Evolutionary conservation across 192 early-diverging fungal genomes (phyloP).

Genomic region (Cetraspora pellucida): DNA sequence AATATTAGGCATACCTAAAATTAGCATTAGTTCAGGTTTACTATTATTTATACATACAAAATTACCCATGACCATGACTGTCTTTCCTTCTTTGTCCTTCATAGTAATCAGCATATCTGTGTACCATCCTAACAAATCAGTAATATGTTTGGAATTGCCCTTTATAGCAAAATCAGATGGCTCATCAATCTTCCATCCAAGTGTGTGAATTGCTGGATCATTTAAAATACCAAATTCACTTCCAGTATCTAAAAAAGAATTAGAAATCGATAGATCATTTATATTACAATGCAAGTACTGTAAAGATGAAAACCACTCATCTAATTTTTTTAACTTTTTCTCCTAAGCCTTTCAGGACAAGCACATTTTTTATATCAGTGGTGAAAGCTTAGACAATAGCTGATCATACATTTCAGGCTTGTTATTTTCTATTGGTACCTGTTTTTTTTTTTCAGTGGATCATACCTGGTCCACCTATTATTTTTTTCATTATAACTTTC

Average conservation of each 20-base stretch:
- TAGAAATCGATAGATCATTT: background rate
- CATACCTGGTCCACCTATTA: background rate
- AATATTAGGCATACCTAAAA: background rate
- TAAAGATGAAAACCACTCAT: too few relatives aligned
- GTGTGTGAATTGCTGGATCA: background rate
- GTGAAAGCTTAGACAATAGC: too few relatives aligned
- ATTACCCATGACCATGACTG: background rate
- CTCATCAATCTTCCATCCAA: background rate
- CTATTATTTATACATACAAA: background rate
- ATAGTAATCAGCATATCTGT: background rate
- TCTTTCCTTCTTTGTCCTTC: background rate
- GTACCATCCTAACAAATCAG: too few relatives aligned
- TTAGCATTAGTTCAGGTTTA: background rate
- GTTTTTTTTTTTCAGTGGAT: slow-evolving; percentile 1
- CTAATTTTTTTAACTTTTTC: background rate
- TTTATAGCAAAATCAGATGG: too few relatives aligned
- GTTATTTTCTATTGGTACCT: background rate
- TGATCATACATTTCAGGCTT: background rate
- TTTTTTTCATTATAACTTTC: background rate
- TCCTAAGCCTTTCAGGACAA: background rate
- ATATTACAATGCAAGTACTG: slow-evolving; percentile 7
- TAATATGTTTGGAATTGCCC: too few relatives aligned
- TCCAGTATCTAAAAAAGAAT: slow-evolving; percentile 7
- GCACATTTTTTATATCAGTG: too few relatives aligned
- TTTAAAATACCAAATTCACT: background rate